A percentile compares a stretch with the other conserved stretches of the same genome.
phyloP scores from a whole-genome alignment of 2,329 filamentous ascomycete species.

The Claviceps quebecensis region DNA sequence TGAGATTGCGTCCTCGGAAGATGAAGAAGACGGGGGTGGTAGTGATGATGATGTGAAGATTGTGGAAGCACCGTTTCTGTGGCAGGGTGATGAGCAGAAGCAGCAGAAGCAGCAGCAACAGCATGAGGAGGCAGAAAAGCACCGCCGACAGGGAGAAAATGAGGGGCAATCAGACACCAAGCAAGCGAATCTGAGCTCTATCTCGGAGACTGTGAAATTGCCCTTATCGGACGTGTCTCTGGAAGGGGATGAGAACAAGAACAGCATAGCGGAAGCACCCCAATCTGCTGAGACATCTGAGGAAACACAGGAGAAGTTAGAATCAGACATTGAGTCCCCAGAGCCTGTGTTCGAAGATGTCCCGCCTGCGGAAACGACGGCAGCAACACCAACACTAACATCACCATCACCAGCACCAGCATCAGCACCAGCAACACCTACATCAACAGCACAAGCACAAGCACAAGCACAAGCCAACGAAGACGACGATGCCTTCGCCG shows the following conservation, averaged over 20 bases:
- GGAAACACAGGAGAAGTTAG: background rate
- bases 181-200: background rate
- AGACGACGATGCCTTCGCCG: constrained; percentile 29
- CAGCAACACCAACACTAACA: background rate
- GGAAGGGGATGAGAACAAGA: background rate
- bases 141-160: background rate
- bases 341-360: constrained; percentile 25
- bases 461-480: constrained; percentile 7
- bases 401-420: background rate
- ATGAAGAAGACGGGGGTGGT: constrained; percentile 39
- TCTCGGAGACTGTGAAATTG: constrained; percentile 7
- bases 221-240: constrained; percentile 1
- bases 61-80: constrained; percentile 28
- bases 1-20: constrained; percentile 48
- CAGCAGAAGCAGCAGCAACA: background rate
- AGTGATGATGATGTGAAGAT: constrained; percentile 45
- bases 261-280: background rate
- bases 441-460: too few species aligned
- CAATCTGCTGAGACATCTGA: background rate
- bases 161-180: background rate
- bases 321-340: constrained; percentile 14
- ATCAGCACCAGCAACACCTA: background rate
- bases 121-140: background rate
- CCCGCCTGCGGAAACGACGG: constrained; percentile 1
- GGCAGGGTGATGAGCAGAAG: background rate